Conservation (phyloP, 805 yeast species). For the Yarrowia bubula region DNA sequence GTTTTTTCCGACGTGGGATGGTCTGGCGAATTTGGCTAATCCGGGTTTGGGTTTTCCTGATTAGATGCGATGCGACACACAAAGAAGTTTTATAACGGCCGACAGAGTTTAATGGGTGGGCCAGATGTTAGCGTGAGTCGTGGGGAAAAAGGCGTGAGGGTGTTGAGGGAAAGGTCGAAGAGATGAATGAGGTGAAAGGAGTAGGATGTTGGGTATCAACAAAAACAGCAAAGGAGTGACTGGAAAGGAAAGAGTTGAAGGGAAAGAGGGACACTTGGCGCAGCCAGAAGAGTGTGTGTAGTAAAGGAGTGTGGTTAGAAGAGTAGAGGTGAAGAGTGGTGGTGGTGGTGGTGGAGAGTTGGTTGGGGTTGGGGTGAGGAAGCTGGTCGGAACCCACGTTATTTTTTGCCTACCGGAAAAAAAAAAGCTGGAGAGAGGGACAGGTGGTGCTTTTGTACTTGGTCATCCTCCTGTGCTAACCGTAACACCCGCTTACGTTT, state of each 20-base stretch:
- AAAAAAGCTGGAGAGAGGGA: constrained; percentile 10
- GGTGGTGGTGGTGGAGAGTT: not conserved
- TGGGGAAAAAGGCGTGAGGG: not conserved
- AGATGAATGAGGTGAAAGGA: not conserved
- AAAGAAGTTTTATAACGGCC: constrained; percentile 20
- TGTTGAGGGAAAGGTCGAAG: not conserved
- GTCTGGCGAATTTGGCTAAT: constrained; percentile 13
- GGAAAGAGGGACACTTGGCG: not conserved
- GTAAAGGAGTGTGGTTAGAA: constrained; percentile 15
- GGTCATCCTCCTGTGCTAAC: constrained; percentile 1
- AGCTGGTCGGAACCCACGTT: constrained; percentile 7
- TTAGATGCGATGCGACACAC: constrained; percentile 27
- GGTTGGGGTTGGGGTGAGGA: constrained; percentile 3
- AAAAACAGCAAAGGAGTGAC: constrained; percentile 23
- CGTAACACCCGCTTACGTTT: constrained; percentile 23
- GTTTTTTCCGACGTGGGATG: not conserved
- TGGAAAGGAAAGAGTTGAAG: not conserved
- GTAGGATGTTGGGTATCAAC: constrained; percentile 17
- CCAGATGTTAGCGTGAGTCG: constrained; percentile 1
- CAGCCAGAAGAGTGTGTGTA: not conserved
- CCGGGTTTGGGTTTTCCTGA: constrained; percentile 23
- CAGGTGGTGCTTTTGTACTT: constrained; percentile 22
- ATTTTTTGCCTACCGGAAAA: constrained; percentile 18
- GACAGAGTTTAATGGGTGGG: constrained; percentile 11
- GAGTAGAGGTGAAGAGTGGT: not conserved